Conservation (phyloP, 805 yeast species). For the Yarrowia keelungensis region DNA sequence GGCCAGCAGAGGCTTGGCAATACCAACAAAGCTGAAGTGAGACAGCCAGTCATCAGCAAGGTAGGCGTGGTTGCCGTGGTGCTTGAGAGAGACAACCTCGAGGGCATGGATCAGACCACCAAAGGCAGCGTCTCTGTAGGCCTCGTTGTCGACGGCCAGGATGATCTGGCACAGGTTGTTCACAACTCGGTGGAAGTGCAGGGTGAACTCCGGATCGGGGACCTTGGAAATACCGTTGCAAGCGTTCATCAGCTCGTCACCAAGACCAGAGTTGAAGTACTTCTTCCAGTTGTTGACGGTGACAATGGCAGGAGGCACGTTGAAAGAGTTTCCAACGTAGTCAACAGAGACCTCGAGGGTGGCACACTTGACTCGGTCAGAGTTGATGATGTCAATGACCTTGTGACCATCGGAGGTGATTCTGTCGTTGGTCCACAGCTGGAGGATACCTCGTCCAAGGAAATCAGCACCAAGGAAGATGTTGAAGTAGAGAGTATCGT, state of each 20-base stretch:
- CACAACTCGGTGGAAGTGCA: conserved; percentile 30
- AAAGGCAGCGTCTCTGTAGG: conserved; percentile 26
- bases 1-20: conserved; percentile 19
- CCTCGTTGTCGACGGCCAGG: conserved; percentile 21
- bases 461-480: conserved; percentile 69
- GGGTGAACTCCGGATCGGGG: conserved; percentile 28
- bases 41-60: conserved; percentile 37
- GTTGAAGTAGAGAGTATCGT: conserved; percentile 61
- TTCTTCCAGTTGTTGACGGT: conserved; percentile 62
- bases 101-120: conserved; percentile 31
- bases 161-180: conserved; percentile 36
- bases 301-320: conserved; percentile 56
- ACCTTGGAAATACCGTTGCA: conserved; percentile 24
- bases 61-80: conserved; percentile 29
- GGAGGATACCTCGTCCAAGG: conserved; percentile 64
- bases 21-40: conserved; percentile 20
- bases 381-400: conserved; percentile 24
- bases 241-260: conserved; percentile 31
- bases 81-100: conserved; percentile 23
- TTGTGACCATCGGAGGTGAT: conserved; percentile 28
- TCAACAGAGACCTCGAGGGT: conserved; percentile 61
- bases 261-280: conserved; percentile 35
- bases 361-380: conserved; percentile 53
- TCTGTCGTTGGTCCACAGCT: conserved; percentile 47
- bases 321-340: conserved; percentile 72